A percentile compares a stretch with the other conserved stretches of the same genome.
Conservation (phyloP, 73 alveolate genomes). For the Tetrahymena thermophila region DNA sequence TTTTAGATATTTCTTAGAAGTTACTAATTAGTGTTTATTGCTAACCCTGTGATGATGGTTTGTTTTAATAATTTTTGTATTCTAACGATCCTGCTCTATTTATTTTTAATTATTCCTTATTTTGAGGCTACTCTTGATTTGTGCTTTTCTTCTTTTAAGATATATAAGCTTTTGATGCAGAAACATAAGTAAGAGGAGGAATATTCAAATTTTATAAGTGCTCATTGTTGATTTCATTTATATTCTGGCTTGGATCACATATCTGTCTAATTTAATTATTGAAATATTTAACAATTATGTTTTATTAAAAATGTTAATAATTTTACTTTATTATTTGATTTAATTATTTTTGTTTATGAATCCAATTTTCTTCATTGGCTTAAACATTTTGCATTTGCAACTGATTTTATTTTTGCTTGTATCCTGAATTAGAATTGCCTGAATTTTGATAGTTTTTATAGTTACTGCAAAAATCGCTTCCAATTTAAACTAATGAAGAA, state of each 20-base stretch:
- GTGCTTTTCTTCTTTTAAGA: not conserved
- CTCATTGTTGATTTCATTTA: not conserved
- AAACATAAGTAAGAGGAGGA: not conserved
- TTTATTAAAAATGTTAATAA: too few species aligned
- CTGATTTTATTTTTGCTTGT: not conserved
- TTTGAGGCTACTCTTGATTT: not conserved
- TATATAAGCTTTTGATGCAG: not conserved
- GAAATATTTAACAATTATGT: not conserved
- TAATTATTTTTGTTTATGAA: not conserved
- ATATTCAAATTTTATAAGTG: not conserved
- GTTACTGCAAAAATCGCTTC: not conserved
- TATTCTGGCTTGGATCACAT: not conserved
- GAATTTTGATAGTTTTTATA: not conserved
- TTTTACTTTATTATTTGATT: not conserved
- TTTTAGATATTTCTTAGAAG: not conserved
- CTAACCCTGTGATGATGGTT: not conserved
- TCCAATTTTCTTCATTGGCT: not conserved
- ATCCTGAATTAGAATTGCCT: not conserved
- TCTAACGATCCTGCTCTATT: not conserved
- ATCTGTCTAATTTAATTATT: not conserved
- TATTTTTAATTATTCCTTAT: not conserved
- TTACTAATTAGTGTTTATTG: not conserved
- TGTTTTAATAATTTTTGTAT: not conserved
- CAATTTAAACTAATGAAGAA: not conserved
- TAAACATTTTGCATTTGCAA: not conserved